Evolutionary conservation across 192 early-diverging fungal species (phyloP), one percentile per base, ranked within the genome.

Genomic region (Mortierella claussenii): DNA sequence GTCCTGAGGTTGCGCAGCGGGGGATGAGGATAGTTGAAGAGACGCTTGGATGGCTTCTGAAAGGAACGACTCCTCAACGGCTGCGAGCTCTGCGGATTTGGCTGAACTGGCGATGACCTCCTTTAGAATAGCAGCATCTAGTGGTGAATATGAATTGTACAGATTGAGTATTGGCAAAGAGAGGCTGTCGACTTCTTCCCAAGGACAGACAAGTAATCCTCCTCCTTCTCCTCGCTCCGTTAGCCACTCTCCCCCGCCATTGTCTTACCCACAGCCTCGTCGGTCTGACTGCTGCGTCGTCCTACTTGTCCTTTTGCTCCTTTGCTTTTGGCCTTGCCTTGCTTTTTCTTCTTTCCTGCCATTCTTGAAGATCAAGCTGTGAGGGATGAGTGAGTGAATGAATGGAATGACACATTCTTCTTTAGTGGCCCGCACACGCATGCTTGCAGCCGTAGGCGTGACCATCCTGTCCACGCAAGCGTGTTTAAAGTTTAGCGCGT

Each of bases 321-420:
- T 15, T 61, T 70, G 20, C 15, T 0, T 43, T 69, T 69, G 33
- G 36, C 8, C 24, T 69, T 69, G 15, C 8, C 21, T 17, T 37
- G 8, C 42, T 60, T 69, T 46, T 60, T 68, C 66, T 69, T 69
- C 21, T 69, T 69, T 53, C 27, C 30, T 43, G 50, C 40, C 67
- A 69, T 69, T 30, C 34, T 8, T 49, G 6, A 31, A n/a, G 3
- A 21, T 37, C 30, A 4, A 17, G 55, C n/a, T 59, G 66, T 45
- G 27, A 37, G 17, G 33, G n/a, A 26, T 40, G n/a, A n/a, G 28
- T 54, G 32, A 47, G 47, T 55, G 18, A 17, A 10, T 33, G 47
- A 24, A 6, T 5, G 20, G 3, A 56, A 54, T 12, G 13, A 54
- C 18, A 30, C 8, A 54, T 6, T 1, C 21, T 20, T 26, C 3